phyloP scores from a whole-genome alignment of 2,329 filamentous ascomycete species.

The Paramyrothecium roridum region DNA sequence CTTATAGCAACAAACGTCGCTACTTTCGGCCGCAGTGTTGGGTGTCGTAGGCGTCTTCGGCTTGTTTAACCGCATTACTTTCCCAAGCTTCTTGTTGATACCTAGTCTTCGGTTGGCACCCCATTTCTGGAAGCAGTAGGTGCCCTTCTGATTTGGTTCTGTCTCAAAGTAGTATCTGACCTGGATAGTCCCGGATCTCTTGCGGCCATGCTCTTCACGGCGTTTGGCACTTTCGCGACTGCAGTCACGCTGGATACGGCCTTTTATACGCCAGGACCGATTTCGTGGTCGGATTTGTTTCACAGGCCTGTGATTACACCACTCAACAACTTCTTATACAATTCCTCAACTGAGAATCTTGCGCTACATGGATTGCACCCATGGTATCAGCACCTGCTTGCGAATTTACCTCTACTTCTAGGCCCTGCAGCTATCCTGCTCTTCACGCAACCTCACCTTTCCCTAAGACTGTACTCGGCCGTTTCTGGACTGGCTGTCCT shows the following conservation, averaged over 20 bases:
- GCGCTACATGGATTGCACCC: slow-evolving; percentile 75
- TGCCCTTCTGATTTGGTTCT: slow-evolving; percentile 12
- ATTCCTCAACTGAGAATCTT: slow-evolving; percentile 66
- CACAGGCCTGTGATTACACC: slow-evolving; percentile 69
- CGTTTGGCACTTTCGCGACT: slow-evolving; percentile 63
- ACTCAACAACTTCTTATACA: slow-evolving; percentile 75
- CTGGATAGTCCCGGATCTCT: slow-evolving; percentile 54
- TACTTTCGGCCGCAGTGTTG: slow-evolving; percentile 73
- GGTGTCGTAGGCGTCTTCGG: slow-evolving; percentile 82
- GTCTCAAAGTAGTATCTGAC: slow-evolving; percentile 15
- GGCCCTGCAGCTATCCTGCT: slow-evolving; percentile 66
- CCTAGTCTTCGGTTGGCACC: slow-evolving; percentile 81
- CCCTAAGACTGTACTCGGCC: slow-evolving; percentile 67
- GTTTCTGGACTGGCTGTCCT: slow-evolving; percentile 68
- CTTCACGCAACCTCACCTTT: slow-evolving; percentile 53
- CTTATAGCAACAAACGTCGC: slow-evolving; percentile 66
- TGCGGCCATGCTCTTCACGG: slow-evolving; percentile 61
- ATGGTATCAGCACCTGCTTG: slow-evolving; percentile 72
- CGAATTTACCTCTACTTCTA: slow-evolving; percentile 67
- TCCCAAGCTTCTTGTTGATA: slow-evolving; percentile 86
- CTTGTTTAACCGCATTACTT: slow-evolving; percentile 94
- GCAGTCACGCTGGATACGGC: slow-evolving; percentile 81
- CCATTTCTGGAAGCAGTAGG: slow-evolving; percentile 78
- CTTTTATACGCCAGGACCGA: slow-evolving; percentile 68
- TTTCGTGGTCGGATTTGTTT: slow-evolving; percentile 63